Conservation (phyloP, 345 rosid species). For the Dipteronia sinensis region DNA sequence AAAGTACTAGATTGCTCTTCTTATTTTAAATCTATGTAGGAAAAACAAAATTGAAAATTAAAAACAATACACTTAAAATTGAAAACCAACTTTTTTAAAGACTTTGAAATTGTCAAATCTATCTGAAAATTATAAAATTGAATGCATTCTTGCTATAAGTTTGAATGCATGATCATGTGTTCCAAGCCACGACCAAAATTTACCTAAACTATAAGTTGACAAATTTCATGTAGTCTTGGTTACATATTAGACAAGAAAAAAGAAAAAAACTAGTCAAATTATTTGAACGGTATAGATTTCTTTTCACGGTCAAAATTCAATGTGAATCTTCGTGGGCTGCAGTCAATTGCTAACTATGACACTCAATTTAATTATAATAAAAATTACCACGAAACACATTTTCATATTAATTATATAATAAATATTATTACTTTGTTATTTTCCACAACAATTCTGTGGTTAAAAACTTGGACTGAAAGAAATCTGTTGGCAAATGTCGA, state of each 20-base stretch:
- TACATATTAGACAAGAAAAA: background rate
- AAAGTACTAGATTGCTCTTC: no score
- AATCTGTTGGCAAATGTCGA: background rate
- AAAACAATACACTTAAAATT: no score
- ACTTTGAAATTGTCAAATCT: background rate
- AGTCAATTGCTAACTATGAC: conserved; percentile 5
- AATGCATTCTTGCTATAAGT: background rate
- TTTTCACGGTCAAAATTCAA: conserved; percentile 9
- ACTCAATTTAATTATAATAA: background rate
- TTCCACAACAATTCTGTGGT: background rate
- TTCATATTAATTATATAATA: no score
- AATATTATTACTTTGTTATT: background rate
- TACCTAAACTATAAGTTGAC: background rate
- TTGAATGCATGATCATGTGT: background rate
- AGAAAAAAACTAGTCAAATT: background rate
- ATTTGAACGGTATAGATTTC: background rate
- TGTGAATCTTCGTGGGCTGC: no score
- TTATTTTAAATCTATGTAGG: no score
- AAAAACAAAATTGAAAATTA: no score
- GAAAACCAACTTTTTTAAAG: background rate
- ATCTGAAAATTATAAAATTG: background rate
- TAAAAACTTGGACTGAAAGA: background rate
- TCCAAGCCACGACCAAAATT: background rate
- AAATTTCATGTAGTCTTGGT: background rate
- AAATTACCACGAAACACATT: background rate